Evolutionary conservation across 2,329 filamentous ascomycete species (phyloP).

Genomic region (Scedosporium boydii): DNA sequence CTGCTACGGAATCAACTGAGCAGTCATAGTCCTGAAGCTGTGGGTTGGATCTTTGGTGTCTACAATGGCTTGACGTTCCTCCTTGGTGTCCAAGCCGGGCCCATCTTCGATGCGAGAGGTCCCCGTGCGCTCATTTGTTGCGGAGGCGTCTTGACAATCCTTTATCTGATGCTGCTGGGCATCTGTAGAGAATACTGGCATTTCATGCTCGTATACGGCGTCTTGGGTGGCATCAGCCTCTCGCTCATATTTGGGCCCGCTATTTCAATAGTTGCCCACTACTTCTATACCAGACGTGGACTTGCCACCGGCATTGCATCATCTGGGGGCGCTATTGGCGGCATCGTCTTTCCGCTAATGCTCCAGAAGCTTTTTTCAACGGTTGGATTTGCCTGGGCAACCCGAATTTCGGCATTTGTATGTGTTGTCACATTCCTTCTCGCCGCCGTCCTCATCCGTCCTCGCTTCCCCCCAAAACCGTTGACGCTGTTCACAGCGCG

Average conservation of each 20-base stretch:
- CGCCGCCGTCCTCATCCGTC: conserved; percentile 2
- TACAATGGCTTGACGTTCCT: conserved; percentile 2
- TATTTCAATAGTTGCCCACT: conserved; percentile 48
- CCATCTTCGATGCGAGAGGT: conserved; percentile 2
- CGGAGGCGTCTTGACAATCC: background rate
- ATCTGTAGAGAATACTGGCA: conserved; percentile 11
- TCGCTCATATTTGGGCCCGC: background rate
- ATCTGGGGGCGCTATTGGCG: conserved; percentile 62
- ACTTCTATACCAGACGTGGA: conserved; percentile 65
- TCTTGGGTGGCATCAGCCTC: background rate
- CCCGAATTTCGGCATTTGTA: conserved; percentile 12
- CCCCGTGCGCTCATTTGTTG: background rate
- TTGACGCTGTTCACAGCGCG: conserved; percentile 2
- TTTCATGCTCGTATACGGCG: conserved; percentile 8
- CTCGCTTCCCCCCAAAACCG: background rate
- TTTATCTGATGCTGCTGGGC: conserved; percentile 1
- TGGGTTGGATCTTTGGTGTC: background rate
- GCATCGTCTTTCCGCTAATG: conserved; percentile 25
- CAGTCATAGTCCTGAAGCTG: background rate
- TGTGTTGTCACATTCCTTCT: conserved; percentile 1
- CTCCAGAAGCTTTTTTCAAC: conserved; percentile 16
- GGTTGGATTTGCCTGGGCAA: conserved; percentile 21
- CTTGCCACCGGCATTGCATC: conserved; percentile 75
- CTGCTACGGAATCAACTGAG: background rate
- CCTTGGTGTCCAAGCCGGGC: background rate